Evolutionary conservation across 1,284 basidiomycete species (phyloP).

Genomic region (Moniliophthora roreri): DNA sequence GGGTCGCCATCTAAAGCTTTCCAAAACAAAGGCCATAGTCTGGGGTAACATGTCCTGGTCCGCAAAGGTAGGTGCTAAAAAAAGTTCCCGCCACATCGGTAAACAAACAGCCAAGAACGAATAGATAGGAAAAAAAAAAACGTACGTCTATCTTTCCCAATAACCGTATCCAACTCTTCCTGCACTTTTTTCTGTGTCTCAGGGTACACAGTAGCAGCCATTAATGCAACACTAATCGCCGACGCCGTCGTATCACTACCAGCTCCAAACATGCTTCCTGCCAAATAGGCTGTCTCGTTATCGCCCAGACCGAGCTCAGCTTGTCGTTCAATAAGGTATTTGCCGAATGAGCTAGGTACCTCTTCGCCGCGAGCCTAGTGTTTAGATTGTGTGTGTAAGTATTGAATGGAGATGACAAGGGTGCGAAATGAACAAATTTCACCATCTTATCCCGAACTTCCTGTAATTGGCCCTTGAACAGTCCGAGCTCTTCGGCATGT

Average conservation of each 20-base stretch:
- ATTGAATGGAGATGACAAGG: neutral
- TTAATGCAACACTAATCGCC: constrained; percentile 53
- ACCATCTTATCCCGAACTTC: constrained; percentile 15
- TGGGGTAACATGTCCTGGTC: constrained; percentile 53
- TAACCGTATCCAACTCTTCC: constrained; percentile 56
- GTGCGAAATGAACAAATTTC: too few species aligned
- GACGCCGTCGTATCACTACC: constrained; percentile 63
- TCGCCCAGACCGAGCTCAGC: constrained; percentile 47
- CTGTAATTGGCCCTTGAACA: constrained; percentile 15
- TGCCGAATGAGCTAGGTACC: constrained; percentile 48
- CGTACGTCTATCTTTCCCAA: constrained; percentile 54
- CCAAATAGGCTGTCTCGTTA: constrained; percentile 58
- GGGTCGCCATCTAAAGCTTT: constrained; percentile 66
- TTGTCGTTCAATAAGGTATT: constrained; percentile 56
- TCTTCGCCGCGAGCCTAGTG: constrained; percentile 34
- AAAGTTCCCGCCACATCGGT: neutral
- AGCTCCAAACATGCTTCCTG: constrained; percentile 64
- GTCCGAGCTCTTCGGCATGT: constrained; percentile 27
- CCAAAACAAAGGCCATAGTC: constrained; percentile 60
- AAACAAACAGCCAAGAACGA: neutral
- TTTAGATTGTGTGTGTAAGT: neutral
- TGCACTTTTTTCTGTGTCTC: constrained; percentile 55
- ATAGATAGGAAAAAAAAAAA: constrained; percentile 14
- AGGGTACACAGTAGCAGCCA: constrained; percentile 65
- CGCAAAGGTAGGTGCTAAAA: constrained; percentile 46